These are phyloP conservation scores for Yamadazyma endophytica DNA, from an alignment of 805 yeast species.

Conservation along the genomic window DNA sequence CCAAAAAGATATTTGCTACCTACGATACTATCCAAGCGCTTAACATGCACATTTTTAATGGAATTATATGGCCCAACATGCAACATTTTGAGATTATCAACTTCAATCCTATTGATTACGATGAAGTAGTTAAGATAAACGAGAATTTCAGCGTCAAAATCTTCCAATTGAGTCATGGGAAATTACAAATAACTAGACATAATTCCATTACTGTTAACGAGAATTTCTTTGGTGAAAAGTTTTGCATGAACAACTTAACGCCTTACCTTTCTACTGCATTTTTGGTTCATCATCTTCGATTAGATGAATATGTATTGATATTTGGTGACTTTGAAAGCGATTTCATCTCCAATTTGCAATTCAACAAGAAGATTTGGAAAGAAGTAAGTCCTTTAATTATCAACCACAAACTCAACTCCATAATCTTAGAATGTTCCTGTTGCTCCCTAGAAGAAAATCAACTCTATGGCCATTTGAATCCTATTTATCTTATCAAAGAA, in stretches of 20 bases:
- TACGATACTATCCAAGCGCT: slow-evolving; percentile 49
- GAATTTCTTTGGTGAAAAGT: no score
- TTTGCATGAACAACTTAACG: no score
- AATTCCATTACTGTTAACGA: slow-evolving; percentile 18
- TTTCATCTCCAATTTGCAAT: slow-evolving; percentile 31
- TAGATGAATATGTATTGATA: slow-evolving; percentile 43
- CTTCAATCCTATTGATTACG: slow-evolving; percentile 14
- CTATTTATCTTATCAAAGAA: slow-evolving; percentile 58
- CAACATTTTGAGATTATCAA: slow-evolving; percentile 25
- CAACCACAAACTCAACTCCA: slow-evolving; percentile 38
- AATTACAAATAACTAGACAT: slow-evolving; percentile 7
- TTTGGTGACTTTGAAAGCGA: slow-evolving; percentile 90
- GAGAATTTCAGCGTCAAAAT: slow-evolving; percentile 21
- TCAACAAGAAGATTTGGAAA: slow-evolving; percentile 52
- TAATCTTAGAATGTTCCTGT: slow-evolving; percentile 74
- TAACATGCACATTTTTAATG: slow-evolving; percentile 61
- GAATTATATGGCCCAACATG: slow-evolving; percentile 75
- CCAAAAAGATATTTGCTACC: slow-evolving; percentile 52
- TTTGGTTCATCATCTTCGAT: slow-evolving; percentile 38
- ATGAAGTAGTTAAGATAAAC: slow-evolving; percentile 11
- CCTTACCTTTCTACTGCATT: slow-evolving; percentile 46
- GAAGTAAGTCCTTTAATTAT: slow-evolving; percentile 45
- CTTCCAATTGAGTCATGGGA: slow-evolving; percentile 34
- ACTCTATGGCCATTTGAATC: slow-evolving; percentile 80
- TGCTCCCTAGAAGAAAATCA: slow-evolving; percentile 39